Base-by-base conservation (phyloP, 139 green algal species). In the Chlamydomonas incerta region DNA sequence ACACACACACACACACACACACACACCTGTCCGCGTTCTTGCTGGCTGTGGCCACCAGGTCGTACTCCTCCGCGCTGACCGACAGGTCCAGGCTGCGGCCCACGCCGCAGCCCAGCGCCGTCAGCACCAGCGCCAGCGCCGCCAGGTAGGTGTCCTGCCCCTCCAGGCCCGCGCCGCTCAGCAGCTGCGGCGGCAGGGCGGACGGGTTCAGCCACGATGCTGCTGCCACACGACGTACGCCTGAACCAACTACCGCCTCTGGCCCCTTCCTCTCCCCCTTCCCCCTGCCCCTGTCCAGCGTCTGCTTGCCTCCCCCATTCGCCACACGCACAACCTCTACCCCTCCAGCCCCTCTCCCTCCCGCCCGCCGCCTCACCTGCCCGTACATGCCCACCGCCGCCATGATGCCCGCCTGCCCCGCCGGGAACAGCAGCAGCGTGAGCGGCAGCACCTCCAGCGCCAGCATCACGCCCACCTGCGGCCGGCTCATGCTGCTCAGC, bases 371-470 rank as follows among this genome's bases (percentile, higher is more conserved):
- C 14, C 75, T 68, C 31, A 90, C 86, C 63, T 71, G 35, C 4
- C 68, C 63, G 72, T 91, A 91, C 83, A 91, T 72, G 62, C 41
- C n/a, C 70, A 80, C 17, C 0, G 46, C 52, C 20, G 79, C 83
- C 41, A 57, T 52, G 29, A 91, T 65, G 29, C 46, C 84, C 31
- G 83, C 80, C 60, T 92, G 84, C 1, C 79, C 80, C 35, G 88
- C 88, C 5, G 88, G 88, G 66, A 92, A 85, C 37, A 89, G 60
- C 58, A 92, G 84, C 80, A 89, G 33, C 21, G 67, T 89, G 20
- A 80, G 21, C 17, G 88, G 88, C 74, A 89, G 52, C 20, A 88
- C 80, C 69, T 92, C 88, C 41, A 92, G 24, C n/a, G 70, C 80
- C 84, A 88, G 88, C 67, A 89, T 55, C 0, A 68, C n/a, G 4